Evolutionary conservation across 1,139 yeast genomes (phyloP).

Genomic region (Pichia cactophila): DNA sequence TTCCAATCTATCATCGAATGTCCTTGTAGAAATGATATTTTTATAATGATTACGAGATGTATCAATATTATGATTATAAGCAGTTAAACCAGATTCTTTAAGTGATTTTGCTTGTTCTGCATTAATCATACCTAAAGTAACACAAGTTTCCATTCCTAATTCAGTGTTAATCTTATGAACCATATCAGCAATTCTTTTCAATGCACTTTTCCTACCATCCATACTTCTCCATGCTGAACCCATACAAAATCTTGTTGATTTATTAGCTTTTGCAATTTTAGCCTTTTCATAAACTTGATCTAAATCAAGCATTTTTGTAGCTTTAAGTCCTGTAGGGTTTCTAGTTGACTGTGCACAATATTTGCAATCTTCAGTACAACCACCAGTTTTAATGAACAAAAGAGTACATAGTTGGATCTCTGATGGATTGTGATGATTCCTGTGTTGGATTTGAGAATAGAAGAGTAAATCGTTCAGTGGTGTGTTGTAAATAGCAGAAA

Average conservation of each 20-base stretch:
- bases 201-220: constrained; percentile 66
- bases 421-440: constrained; percentile 58
- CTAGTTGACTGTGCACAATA: constrained; percentile 73
- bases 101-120: constrained; percentile 51
- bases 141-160: constrained; percentile 70
- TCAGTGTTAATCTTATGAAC: constrained; percentile 51
- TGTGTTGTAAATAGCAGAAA: constrained; percentile 50
- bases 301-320: constrained; percentile 53
- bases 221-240: constrained; percentile 89
- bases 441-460: constrained; percentile 58
- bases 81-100: constrained; percentile 67
- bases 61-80: constrained; percentile 75
- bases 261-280: constrained; percentile 55
- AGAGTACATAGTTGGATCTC: constrained; percentile 73
- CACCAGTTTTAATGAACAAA: constrained; percentile 70
- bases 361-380: constrained; percentile 75
- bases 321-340: constrained; percentile 61
- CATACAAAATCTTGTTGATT: constrained; percentile 75
- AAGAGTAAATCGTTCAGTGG: constrained; percentile 60
- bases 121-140: constrained; percentile 71
- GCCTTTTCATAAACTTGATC: constrained; percentile 63
- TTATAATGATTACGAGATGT: constrained; percentile 75
- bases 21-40: constrained; percentile 59
- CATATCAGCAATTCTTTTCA: constrained; percentile 59
- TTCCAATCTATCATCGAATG: constrained; percentile 60